Evolutionary conservation across 345 rosid species (phyloP), one percentile per base, ranked within the genome.

Genomic region (Geranium brycei): DNA sequence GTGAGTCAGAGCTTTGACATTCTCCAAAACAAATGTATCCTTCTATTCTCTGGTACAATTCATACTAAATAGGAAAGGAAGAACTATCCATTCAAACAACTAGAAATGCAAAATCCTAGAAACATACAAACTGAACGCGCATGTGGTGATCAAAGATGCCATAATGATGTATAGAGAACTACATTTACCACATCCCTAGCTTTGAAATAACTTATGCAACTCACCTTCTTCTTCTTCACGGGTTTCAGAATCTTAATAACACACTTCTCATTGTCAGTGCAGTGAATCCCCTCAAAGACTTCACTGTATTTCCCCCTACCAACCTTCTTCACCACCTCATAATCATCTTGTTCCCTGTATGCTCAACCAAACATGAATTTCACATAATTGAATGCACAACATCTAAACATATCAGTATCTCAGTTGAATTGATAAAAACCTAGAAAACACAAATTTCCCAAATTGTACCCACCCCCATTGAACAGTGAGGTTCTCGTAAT

Each of bases 151-250:
- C 47, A 38, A 5, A 23, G 47, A 38, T 38, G 47, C 47, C 47
- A 38, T 38, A 35, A 35, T 35, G 10, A 4, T 4, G 0, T 4
- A 35, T 35, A 35, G 41, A 47, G 15, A 11, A 13, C 1, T 47
- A 11, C 13, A 47, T 47, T 8, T 47, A 8, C 53, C 53, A 47
- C 53, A 6, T 47, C 41, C 41, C 41, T 35, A 4, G 41, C 41
- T 35, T 35, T 35, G 4, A 35, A 4, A 35, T 35, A 35, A 3
- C 41, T 7, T 35, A 35, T 4, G 41, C 18, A 23, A 67, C 80
- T 63, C 65, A 85, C 99, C 97, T 93, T 93, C 82, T 93, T 93
- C 91, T 93, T 93, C 84, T 90, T 90, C 67, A 90, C 99, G 15
- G 97, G 99, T 74, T 93, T 90, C 64, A 93, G 87, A 69, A 93